phyloP scores from a whole-genome alignment of 2,329 filamentous ascomycete genomes.

The Penicillium sp. region DNA sequence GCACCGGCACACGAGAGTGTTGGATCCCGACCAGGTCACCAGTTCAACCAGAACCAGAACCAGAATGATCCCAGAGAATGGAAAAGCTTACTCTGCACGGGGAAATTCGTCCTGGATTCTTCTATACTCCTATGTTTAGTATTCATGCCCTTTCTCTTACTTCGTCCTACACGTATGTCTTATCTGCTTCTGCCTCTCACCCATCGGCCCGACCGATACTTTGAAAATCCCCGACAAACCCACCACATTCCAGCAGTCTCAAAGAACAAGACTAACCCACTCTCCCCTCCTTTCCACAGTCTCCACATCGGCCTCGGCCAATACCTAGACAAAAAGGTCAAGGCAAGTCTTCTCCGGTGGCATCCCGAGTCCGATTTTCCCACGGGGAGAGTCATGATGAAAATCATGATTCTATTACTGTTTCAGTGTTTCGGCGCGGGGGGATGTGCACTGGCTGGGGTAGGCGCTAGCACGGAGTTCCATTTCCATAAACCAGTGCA shows the following conservation, averaged over 20 bases:
- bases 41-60: too few relatives aligned
- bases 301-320: constrained; percentile 18
- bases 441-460: not conserved
- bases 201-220: constrained; percentile 6
- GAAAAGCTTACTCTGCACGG: too few relatives aligned
- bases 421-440: not conserved
- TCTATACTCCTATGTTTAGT: too few relatives aligned
- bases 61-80: too few relatives aligned
- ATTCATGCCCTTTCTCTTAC: not conserved
- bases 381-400: not conserved
- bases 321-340: not conserved
- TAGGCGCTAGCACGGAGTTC: not conserved
- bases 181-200: not conserved
- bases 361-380: constrained; percentile 13
- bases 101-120: too few relatives aligned
- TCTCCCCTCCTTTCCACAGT: not conserved
- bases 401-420: not conserved
- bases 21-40: too few relatives aligned
- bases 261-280: not conserved
- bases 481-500: not conserved
- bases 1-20: not conserved
- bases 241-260: not conserved
- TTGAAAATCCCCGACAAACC: not conserved
- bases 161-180: not conserved
- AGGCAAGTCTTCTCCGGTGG: not conserved